Evolutionary conservation across 495 filamentous ascomycete genomes (phyloP), one percentile per base, ranked within the genome.

Genomic region (Penicillium maclennaniae): DNA sequence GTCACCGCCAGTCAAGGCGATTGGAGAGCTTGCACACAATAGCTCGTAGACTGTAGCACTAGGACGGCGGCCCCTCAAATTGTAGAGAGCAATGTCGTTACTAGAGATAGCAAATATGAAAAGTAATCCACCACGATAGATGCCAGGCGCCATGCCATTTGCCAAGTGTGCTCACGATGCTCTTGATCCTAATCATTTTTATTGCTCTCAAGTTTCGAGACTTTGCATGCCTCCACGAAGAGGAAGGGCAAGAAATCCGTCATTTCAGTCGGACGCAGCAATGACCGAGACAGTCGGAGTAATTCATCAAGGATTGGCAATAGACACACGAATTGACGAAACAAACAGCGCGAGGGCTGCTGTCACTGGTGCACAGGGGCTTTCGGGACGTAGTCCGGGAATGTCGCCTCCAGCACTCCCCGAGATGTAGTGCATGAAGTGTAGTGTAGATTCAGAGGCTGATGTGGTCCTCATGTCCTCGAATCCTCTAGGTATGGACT

Each of bases 11-110:
- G 91, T 91, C 87, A 87, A 91, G 16, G 84, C 81, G 63, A 10
- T 91, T 87, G 49, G 79, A 81, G 20, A 90, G 62, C 62, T 86
- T 87, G 58, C 88, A 23, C 88, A 87, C 1, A 92, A 75, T 3
- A 92, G 72, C 51, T 88, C 80, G 59, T 87, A 81, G 41, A 91
- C 77, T 4, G 88, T 86, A 7, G 89, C 83, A 25, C 78, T 75
- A 8, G 91, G 71, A 57, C 64, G 67, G 45, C 69, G 67, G 23
- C 73, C 72, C 54, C 90, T 90, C 46, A 91, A 65, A 69, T 91
- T 87, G 87, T 87, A 91, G 15, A 90, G 73, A 4, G 87, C 87
- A 65, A 92, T 90, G 61, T 90, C 88, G 56, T 91, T 83, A 6
- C 88, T 87, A 9, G 85, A 76, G 25, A 91, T 72, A 7, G 88